These are phyloP conservation scores for Pezicula carpinea DNA, from an alignment of 2,329 filamentous ascomycete species.

Conservation along the genomic window DNA sequence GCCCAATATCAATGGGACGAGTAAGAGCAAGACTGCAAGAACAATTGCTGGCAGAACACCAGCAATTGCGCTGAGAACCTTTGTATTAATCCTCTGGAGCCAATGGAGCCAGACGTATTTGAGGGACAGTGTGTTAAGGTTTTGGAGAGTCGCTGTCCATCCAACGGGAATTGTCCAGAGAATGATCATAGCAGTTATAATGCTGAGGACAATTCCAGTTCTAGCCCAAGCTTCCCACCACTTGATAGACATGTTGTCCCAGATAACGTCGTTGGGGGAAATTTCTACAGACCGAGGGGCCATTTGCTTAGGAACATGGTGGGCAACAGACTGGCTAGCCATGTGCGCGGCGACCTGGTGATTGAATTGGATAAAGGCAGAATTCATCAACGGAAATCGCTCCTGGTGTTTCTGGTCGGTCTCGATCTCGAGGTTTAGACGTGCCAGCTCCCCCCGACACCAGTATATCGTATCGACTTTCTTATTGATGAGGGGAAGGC, in stretches of 20 bases:
- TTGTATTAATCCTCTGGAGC: conserved; percentile 61
- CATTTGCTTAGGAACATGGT: conserved; percentile 93
- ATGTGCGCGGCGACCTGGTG: conserved; percentile 96
- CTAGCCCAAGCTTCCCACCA: conserved; percentile 82
- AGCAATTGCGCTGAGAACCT: conserved; percentile 60
- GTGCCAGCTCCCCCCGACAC: conserved; percentile 79
- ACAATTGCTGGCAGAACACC: conserved; percentile 81
- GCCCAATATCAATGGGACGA: conserved; percentile 76
- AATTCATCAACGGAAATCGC: conserved; percentile 87
- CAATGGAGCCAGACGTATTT: conserved; percentile 66
- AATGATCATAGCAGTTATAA: conserved; percentile 72
- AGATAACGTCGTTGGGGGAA: conserved; percentile 85
- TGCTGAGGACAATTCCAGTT: conserved; percentile 56
- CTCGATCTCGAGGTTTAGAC: conserved; percentile 88
- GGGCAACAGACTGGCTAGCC: conserved; percentile 88
- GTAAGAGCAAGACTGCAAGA: conserved; percentile 70
- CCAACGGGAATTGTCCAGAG: conserved; percentile 89
- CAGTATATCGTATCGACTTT: conserved; percentile 96
- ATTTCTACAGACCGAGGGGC: conserved; percentile 89
- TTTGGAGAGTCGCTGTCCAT: conserved; percentile 78
- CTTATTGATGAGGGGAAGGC: conserved; percentile 72
- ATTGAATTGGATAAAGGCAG: conserved; percentile 97
- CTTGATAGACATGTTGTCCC: conserved; percentile 93
- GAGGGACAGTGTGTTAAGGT: conserved; percentile 66
- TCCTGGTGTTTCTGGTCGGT: conserved; percentile 82